Percentiles rank a stretch among this genome's conserved stretches.
Evolutionary conservation across 2,329 filamentous ascomycete species (phyloP).

Genomic region (Microdochium trichocladiopsis): DNA sequence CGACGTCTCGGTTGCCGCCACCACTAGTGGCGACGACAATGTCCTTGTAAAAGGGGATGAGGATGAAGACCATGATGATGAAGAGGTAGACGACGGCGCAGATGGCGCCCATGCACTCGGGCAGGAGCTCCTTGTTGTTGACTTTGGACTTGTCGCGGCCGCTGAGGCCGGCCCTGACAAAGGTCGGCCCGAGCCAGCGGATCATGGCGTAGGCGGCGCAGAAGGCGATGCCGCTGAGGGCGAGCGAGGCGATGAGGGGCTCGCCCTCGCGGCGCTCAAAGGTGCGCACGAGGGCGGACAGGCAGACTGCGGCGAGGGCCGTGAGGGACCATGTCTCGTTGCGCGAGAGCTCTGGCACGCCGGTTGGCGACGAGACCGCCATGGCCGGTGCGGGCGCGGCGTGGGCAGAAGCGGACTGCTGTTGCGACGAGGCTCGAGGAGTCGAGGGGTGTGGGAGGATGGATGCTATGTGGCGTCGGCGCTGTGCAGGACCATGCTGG

Average conservation of each 20-base stretch:
- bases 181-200: slow-evolving; percentile 85
- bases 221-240: slow-evolving; percentile 81
- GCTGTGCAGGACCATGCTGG: too few species aligned
- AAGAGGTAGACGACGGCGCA: slow-evolving; percentile 90
- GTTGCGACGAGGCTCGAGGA: too few species aligned
- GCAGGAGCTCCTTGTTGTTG: slow-evolving; percentile 46
- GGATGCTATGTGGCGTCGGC: too few species aligned
- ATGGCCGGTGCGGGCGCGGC: neutral
- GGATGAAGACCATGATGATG: slow-evolving; percentile 84
- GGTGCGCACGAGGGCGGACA: slow-evolving; percentile 71
- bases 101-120: slow-evolving; percentile 93
- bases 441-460: too few species aligned
- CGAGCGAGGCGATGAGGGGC: slow-evolving; percentile 80
- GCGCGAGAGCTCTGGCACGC: slow-evolving; percentile 34
- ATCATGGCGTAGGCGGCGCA: slow-evolving; percentile 77
- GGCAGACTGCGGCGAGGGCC: slow-evolving; percentile 59
- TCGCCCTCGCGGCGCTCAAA: slow-evolving; percentile 75
- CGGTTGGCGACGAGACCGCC: neutral
- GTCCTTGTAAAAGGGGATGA: slow-evolving; percentile 97
- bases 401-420: too few species aligned
- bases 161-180: slow-evolving; percentile 82
- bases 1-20: slow-evolving; percentile 83
- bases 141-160: slow-evolving; percentile 83
- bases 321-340: slow-evolving; percentile 49
- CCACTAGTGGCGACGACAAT: slow-evolving; percentile 93